Evolutionary conservation across 495 filamentous ascomycete genomes (phyloP).

Genomic region (Hyaloscypha variabilis): DNA sequence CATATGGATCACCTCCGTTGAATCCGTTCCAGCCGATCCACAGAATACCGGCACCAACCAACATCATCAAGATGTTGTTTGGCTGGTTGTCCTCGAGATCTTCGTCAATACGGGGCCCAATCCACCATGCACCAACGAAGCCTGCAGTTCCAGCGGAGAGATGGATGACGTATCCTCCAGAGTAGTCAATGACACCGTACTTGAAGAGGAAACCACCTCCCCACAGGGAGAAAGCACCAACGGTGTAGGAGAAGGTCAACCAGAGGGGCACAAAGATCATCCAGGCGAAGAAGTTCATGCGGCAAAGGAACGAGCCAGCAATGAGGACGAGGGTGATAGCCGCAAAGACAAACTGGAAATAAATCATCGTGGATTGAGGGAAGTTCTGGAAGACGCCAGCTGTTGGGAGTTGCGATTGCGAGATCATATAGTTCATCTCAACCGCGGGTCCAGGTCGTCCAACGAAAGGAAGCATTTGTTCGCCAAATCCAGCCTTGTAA

Average conservation of each 20-base stretch:
- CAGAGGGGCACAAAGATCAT: conserved; percentile 60
- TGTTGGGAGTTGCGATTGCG: conserved; percentile 47
- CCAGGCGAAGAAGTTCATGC: conserved; percentile 60
- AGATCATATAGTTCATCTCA: conserved; percentile 47
- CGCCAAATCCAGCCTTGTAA: conserved; percentile 56
- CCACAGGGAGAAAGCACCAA: conserved; percentile 53
- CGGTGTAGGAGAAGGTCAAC: conserved; percentile 52
- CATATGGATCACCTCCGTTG: conserved; percentile 60
- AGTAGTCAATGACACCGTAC: conserved; percentile 58
- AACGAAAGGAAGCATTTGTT: conserved; percentile 53
- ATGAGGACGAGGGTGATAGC: conserved; percentile 58
- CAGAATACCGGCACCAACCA: conserved; percentile 58
- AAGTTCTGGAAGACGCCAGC: conserved; percentile 44
- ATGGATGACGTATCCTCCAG: conserved; percentile 62
- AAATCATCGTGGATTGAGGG: conserved; percentile 57
- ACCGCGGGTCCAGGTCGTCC: conserved; percentile 53
- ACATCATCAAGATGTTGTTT: conserved; percentile 52
- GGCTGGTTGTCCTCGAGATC: conserved; percentile 54
- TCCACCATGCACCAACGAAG: conserved; percentile 55
- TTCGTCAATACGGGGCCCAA: conserved; percentile 51
- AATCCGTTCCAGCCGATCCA: conserved; percentile 64
- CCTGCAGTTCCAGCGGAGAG: conserved; percentile 58
- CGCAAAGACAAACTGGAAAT: conserved; percentile 64
- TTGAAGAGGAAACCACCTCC: conserved; percentile 57
- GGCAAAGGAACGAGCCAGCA: conserved; percentile 52